These are phyloP conservation scores for Geranium rotundifolium DNA, from an alignment of 345 rosid genomes.

Conservation along the genomic window DNA sequence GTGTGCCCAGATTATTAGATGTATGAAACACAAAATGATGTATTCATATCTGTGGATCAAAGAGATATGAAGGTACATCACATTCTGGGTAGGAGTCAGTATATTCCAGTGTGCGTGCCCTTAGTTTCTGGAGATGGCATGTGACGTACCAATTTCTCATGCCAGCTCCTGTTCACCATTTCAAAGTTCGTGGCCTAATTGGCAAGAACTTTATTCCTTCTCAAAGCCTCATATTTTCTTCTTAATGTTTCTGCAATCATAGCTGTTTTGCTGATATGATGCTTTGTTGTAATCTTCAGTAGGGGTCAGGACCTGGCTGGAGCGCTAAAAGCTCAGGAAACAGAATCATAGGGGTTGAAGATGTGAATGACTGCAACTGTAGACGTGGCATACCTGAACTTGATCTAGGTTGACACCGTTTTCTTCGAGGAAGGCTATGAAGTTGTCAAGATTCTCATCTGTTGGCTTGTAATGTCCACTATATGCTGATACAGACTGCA, in stretches of 20 bases:
- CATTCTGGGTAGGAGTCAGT: conserved; percentile 27
- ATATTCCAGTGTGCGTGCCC: conserved; percentile 26
- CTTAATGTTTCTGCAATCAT: neutral
- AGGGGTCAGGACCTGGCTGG: conserved; percentile 9
- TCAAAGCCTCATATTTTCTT: conserved; percentile 11
- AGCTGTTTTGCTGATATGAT: conserved; percentile 3
- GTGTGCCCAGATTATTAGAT: no score
- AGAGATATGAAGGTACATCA: neutral
- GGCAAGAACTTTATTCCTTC: conserved; percentile 22
- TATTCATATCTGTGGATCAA: no score
- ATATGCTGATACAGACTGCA: conserved; percentile 24
- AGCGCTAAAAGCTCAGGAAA: neutral
- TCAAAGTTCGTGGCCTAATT: conserved; percentile 28
- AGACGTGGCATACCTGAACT: conserved; percentile 16
- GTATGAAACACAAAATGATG: no score
- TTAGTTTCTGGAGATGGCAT: conserved; percentile 27
- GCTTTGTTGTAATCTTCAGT: conserved; percentile 11
- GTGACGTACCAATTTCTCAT: conserved; percentile 26
- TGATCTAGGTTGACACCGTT: conserved; percentile 19
- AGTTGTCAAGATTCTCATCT: conserved; percentile 17
- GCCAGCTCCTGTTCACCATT: conserved; percentile 30
- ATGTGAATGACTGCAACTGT: neutral
- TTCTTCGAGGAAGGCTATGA: conserved; percentile 23
- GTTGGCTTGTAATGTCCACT: conserved; percentile 34
- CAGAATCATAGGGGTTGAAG: no score